Evolutionary conservation across 495 filamentous ascomycete species (phyloP), one percentile per base, ranked within the genome.

Genomic region (Hyaloscypha hepaticicola): DNA sequence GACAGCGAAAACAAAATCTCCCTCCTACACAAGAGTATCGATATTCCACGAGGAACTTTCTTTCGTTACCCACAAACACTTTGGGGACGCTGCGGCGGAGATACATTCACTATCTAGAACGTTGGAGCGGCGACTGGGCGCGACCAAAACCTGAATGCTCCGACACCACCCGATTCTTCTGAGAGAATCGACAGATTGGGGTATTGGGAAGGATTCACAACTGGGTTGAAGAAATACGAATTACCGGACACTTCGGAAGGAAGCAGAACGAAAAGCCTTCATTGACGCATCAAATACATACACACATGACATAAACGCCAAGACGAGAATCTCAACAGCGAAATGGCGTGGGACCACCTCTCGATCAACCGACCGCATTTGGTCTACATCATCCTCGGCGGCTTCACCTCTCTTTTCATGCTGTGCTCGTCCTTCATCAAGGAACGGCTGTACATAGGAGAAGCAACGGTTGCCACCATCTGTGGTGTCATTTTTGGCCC

Each of bases 391-490:
- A 97, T 99, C 77, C 81, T 99, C 45, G 96, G 96, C 68, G 96
- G 95, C 70, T 99, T 99, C 79, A 98, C 96, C 60, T 91, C 89
- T 58, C 80, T 99, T 70, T 99, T 99, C 80, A 99, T 99, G 96
- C 80, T 99, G 52, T 96, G 92, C 76, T 98, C 95, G 48, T 89
- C 95, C 53, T 87, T 98, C 75, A 94, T 99, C 76, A 99, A 99
- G 82, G 96, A 99, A 79, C 88, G 90, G 70, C 84, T 99, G 61
- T 99, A 99, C 79, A 98, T 99, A 63, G 96, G 96, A 70, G 96
- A 99, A 84, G 96, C 96, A 27, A 97, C 96, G 11, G 90, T 99
- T 11, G 96, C 96, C 41, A 98, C 96, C 3, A 75, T 99, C 53
- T 96, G 93, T 75, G 96, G 96, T 56, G 88, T 98, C 76, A 97